These are phyloP conservation scores for Exophiala viscosa DNA, from an alignment of 2,329 filamentous ascomycete species.

Conservation along the genomic window DNA sequence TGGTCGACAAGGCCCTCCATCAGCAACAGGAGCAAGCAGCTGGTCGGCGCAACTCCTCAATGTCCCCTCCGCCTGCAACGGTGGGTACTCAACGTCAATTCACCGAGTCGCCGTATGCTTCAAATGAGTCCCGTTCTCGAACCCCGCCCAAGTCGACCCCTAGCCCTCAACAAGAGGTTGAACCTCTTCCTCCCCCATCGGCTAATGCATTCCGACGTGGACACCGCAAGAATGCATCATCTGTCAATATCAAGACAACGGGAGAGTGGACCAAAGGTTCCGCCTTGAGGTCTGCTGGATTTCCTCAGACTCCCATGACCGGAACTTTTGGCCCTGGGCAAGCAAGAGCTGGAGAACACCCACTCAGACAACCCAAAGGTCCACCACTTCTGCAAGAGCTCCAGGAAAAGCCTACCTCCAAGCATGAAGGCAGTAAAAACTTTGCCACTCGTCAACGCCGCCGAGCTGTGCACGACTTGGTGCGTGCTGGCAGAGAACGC, in stretches of 20 bases:
- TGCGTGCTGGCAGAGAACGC: slow-evolving; percentile 82
- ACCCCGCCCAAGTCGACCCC: slow-evolving; percentile 60
- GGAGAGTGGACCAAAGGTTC: slow-evolving; percentile 57
- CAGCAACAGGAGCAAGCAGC: slow-evolving; percentile 43
- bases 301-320: slow-evolving; percentile 75
- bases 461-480: slow-evolving; percentile 84
- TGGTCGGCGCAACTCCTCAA: slow-evolving; percentile 13
- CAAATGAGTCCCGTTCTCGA: slow-evolving; percentile 59
- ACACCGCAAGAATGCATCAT: slow-evolving; percentile 84
- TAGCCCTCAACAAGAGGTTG: slow-evolving; percentile 65
- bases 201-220: slow-evolving; percentile 89
- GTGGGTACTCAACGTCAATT: slow-evolving; percentile 72
- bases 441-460: slow-evolving; percentile 90
- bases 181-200: slow-evolving; percentile 79
- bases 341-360: slow-evolving; percentile 89
- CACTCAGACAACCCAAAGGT: slow-evolving; percentile 84
- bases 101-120: slow-evolving; percentile 59
- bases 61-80: slow-evolving; percentile 47
- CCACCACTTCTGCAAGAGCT: slow-evolving; percentile 91
- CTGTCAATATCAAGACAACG: slow-evolving; percentile 50
- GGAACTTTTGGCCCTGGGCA: slow-evolving; percentile 91
- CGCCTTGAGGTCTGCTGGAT: slow-evolving; percentile 72
- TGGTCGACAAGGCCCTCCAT: slow-evolving; percentile 64
- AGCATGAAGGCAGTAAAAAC: slow-evolving; percentile 94
- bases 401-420: slow-evolving; percentile 80